Conservation (phyloP, 768 basidiomycete genomes). For the Lepiota venenata region DNA sequence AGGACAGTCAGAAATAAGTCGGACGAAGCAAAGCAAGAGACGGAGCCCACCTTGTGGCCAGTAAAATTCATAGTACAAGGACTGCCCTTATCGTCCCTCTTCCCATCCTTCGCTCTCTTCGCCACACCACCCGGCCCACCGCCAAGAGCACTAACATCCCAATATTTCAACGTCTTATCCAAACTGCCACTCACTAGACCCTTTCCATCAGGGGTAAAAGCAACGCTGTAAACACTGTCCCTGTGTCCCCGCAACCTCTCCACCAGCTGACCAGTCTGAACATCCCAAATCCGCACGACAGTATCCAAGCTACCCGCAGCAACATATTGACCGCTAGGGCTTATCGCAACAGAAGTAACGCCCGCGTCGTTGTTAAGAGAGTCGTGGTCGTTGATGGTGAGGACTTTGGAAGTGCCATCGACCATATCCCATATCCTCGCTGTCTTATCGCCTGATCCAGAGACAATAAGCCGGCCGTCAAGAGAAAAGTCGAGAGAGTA, state of each 20-base stretch:
- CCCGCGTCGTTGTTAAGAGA: slow-evolving; percentile 44
- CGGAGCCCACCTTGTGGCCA: slow-evolving; percentile 73
- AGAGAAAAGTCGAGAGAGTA: slow-evolving; percentile 87
- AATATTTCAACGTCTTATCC: slow-evolving; percentile 80
- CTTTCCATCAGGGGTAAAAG: slow-evolving; percentile 92
- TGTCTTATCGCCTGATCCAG: slow-evolving; percentile 70
- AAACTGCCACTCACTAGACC: slow-evolving; percentile 86
- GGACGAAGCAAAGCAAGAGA: slow-evolving; percentile 22
- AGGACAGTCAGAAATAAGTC: slow-evolving; percentile 40
- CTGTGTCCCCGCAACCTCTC: slow-evolving; percentile 72
- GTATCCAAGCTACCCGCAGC: slow-evolving; percentile 66
- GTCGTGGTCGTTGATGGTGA: slow-evolving; percentile 43
- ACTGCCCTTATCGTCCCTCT: slow-evolving; percentile 40
- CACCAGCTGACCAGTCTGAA: slow-evolving; percentile 54
- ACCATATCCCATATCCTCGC: slow-evolving; percentile 39
- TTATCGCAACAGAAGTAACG: slow-evolving; percentile 71
- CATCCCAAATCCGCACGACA: slow-evolving; percentile 76
- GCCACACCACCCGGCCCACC: slow-evolving; percentile 41
- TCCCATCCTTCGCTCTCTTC: slow-evolving; percentile 50
- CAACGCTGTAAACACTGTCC: slow-evolving; percentile 80
- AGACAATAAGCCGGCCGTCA: slow-evolving; percentile 81
- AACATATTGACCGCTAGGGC: slow-evolving; percentile 65
- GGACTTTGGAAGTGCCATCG: slow-evolving; percentile 27
- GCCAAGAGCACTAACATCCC: slow-evolving; percentile 79
- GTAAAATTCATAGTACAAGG: slow-evolving; percentile 72